phyloP scores from a whole-genome alignment of 768 basidiomycete species.

The Kondoa subrosea region DNA sequence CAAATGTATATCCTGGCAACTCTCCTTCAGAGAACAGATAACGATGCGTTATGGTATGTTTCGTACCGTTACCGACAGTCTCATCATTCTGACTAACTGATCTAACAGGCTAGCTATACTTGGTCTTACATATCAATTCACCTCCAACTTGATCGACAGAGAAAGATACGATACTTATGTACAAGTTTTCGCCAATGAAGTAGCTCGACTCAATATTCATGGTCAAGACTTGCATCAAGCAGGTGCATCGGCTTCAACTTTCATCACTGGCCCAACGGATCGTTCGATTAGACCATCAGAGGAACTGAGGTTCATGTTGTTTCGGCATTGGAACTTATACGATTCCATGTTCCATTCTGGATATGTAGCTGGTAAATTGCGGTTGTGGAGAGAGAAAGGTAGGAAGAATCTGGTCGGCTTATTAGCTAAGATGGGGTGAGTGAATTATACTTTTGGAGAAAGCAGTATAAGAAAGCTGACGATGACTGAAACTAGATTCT shows the following conservation, averaged over 20 bases:
- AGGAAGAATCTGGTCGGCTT: conserved; percentile 74
- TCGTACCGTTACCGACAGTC: neutral
- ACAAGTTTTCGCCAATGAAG: conserved; percentile 70
- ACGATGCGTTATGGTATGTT: conserved; percentile 73
- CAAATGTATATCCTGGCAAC: conserved; percentile 80
- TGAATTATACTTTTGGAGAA: neutral
- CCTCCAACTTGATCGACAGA: conserved; percentile 69
- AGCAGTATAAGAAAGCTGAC: neutral
- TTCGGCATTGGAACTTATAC: conserved; percentile 94
- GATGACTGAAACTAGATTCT: conserved; percentile 64
- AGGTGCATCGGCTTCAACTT: conserved; percentile 20
- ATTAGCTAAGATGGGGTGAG: conserved; percentile 93
- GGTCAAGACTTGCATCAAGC: neutral
- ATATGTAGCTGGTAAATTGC: conserved; percentile 84
- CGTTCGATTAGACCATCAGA: conserved; percentile 61
- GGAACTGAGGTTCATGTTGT: conserved; percentile 83
- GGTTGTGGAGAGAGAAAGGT: conserved; percentile 91
- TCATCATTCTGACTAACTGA: conserved; percentile 32
- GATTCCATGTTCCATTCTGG: conserved; percentile 96
- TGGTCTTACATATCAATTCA: conserved; percentile 83
- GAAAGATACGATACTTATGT: conserved; percentile 69
- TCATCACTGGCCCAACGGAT: conserved; percentile 49
- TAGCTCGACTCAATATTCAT: conserved; percentile 57
- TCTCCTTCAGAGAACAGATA: conserved; percentile 76
- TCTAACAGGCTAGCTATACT: conserved; percentile 89